These are phyloP conservation scores for Trichodelitschia bisporula DNA, from an alignment of 495 filamentous ascomycete species.

Conservation along the genomic window DNA sequence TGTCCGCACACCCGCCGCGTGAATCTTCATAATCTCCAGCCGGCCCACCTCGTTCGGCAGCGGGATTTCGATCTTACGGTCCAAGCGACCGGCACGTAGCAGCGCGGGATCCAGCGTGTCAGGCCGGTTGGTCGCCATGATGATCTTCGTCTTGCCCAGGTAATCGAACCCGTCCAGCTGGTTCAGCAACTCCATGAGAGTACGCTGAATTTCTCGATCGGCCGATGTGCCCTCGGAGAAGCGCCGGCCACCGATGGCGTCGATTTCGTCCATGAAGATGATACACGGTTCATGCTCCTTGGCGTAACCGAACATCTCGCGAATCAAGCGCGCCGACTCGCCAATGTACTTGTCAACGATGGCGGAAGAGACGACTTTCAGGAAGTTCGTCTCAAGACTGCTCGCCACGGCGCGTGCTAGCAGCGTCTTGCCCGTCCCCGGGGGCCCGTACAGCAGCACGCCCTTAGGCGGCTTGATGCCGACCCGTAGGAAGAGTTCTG, in stretches of 20 bases:
- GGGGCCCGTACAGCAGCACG: constrained; percentile 89
- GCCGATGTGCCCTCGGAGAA: constrained; percentile 98
- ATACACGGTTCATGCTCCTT: constrained; percentile 99
- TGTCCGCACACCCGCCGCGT: constrained; percentile 58
- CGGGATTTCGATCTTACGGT: constrained; percentile 97
- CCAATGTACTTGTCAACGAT: constrained; percentile 99
- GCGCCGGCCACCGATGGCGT: constrained; percentile 89
- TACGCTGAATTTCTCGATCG: constrained; percentile 96
- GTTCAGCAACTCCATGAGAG: constrained; percentile 96
- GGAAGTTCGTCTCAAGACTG: constrained; percentile 91
- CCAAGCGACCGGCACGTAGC: constrained; percentile 76
- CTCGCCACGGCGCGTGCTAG: constrained; percentile 90
- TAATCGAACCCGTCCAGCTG: constrained; percentile 99
- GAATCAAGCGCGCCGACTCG: constrained; percentile 88
- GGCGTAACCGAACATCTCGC: constrained; percentile 99
- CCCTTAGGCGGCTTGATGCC: constrained; percentile 99
- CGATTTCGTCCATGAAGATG: constrained; percentile 99
- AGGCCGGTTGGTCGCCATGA: constrained; percentile 98
- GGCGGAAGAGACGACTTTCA: constrained; percentile 99
- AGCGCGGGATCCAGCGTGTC: constrained; percentile 94
- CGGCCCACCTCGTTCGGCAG: constrained; percentile 97
- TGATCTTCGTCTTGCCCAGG: constrained; percentile 98
- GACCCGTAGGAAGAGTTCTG: constrained; percentile 86
- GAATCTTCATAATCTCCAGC: constrained; percentile 97
- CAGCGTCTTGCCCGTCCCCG: constrained; percentile 92